Evolutionary conservation across 768 basidiomycete species (phyloP).

Genomic region (Amanita fuliginea): DNA sequence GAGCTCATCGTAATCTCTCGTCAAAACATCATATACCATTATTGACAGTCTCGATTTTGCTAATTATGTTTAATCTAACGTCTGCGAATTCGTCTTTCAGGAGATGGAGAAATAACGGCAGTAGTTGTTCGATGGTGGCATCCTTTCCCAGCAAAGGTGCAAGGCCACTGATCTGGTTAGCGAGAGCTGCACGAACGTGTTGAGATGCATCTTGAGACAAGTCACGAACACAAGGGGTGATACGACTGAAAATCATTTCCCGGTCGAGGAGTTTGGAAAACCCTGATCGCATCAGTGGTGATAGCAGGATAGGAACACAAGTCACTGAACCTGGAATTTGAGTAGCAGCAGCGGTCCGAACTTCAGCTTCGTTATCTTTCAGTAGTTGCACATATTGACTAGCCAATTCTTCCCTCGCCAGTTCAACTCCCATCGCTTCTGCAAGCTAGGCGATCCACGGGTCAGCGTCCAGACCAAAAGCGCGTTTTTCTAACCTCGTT

Average conservation of each 20-base stretch:
- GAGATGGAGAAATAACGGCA: slow-evolving; percentile 91
- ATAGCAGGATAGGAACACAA: background rate
- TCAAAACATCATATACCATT: slow-evolving; percentile 41
- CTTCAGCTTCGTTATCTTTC: slow-evolving; percentile 98
- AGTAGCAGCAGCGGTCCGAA: slow-evolving; percentile 89
- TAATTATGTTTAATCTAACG: slow-evolving; percentile 94
- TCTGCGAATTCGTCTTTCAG: slow-evolving; percentile 99
- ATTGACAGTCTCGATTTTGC: slow-evolving; percentile 95
- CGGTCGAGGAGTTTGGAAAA: slow-evolving; percentile 91
- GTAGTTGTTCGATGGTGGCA: slow-evolving; percentile 90
- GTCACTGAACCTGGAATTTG: slow-evolving; percentile 80
- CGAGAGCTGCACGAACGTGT: slow-evolving; percentile 94
- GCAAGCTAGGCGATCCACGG: slow-evolving; percentile 50
- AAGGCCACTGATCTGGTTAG: slow-evolving; percentile 91
- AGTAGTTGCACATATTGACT: slow-evolving; percentile 86
- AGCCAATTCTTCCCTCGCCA: slow-evolving; percentile 90
- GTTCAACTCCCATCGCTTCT: slow-evolving; percentile 77
- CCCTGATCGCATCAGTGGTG: slow-evolving; percentile 33
- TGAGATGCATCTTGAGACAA: slow-evolving; percentile 90
- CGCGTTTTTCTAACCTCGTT: slow-evolving; percentile 55
- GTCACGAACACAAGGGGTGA: slow-evolving; percentile 92
- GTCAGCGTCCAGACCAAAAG: background rate
- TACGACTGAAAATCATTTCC: slow-evolving; percentile 85
- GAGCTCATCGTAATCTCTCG: slow-evolving; percentile 3
- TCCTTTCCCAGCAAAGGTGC: slow-evolving; percentile 91